Evolutionary conservation across 2,329 filamentous ascomycete genomes (phyloP).

Genomic region (Trematosphaeria pertusa): DNA sequence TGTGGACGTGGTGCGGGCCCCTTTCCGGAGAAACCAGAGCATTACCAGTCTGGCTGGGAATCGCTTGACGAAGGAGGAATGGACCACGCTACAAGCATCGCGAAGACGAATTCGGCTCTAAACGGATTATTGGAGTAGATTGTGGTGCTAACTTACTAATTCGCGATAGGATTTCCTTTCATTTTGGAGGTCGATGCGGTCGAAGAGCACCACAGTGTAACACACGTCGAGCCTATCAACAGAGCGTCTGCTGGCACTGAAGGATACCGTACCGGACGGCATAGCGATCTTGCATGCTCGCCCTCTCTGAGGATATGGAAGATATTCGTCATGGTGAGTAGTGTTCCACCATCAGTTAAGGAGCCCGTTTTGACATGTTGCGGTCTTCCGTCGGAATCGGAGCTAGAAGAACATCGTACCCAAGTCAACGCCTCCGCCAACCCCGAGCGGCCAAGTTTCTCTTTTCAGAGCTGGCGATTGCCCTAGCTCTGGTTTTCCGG

Average conservation of each 20-base stretch:
- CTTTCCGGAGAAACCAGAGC: slow-evolving; percentile 16
- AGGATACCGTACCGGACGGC: slow-evolving; percentile 11
- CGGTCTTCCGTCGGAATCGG: slow-evolving; percentile 8
- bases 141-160: slow-evolving; percentile 11
- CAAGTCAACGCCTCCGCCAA: slow-evolving; percentile 9
- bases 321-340: slow-evolving; percentile 19
- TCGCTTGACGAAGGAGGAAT: slow-evolving; percentile 10
- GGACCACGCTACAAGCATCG: slow-evolving; percentile 10
- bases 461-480: slow-evolving; percentile 6
- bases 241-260: slow-evolving; percentile 12
- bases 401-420: slow-evolving; percentile 10
- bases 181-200: slow-evolving; percentile 11
- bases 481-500: slow-evolving; percentile 6
- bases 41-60: slow-evolving; percentile 14
- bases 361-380: slow-evolving; percentile 5
- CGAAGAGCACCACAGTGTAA: slow-evolving; percentile 14
- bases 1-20: no score
- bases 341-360: slow-evolving; percentile 9
- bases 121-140: slow-evolving; percentile 15
- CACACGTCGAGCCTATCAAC: slow-evolving; percentile 16
- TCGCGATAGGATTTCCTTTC: slow-evolving; percentile 14
- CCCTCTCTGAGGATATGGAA: slow-evolving; percentile 15
- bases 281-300: slow-evolving; percentile 9
- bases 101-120: slow-evolving; percentile 12
- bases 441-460: slow-evolving; percentile 4